Conservation (phyloP, 257 asterid species). For the Lycium ferocissimum region DNA sequence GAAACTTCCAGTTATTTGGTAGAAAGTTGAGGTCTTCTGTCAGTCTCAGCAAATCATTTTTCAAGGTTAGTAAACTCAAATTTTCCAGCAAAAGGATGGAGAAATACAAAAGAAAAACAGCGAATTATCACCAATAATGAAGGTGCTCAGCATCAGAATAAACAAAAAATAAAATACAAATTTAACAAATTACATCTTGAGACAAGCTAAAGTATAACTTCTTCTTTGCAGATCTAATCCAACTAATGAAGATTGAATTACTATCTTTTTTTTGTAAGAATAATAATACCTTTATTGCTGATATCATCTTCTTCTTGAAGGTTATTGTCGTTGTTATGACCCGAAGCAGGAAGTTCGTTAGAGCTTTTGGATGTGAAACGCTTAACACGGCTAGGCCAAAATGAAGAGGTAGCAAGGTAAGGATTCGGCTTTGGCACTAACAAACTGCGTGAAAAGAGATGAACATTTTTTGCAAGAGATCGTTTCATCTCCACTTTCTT, state of each 20-base stretch:
- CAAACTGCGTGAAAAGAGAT: background rate
- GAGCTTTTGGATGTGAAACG: slow-evolving; percentile 25
- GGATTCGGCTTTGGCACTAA: background rate
- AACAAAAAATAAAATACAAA: background rate
- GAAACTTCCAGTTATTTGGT: background rate
- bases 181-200: background rate
- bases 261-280: background rate
- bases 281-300: slow-evolving; percentile 18
- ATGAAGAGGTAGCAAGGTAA: background rate
- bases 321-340: background rate
- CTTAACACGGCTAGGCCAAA: background rate
- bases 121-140: background rate
- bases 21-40: background rate
- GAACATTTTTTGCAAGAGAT: background rate
- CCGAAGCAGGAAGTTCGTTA: background rate
- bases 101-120: background rate
- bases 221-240: background rate
- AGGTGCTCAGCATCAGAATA: background rate
- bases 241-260: background rate
- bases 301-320: background rate
- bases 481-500: background rate
- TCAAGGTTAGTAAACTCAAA: background rate
- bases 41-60: background rate
- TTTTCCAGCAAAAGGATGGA: background rate
- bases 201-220: background rate